phyloP scores from a whole-genome alignment of 2,329 filamentous ascomycete genomes.

The Ophiostoma sp. region DNA sequence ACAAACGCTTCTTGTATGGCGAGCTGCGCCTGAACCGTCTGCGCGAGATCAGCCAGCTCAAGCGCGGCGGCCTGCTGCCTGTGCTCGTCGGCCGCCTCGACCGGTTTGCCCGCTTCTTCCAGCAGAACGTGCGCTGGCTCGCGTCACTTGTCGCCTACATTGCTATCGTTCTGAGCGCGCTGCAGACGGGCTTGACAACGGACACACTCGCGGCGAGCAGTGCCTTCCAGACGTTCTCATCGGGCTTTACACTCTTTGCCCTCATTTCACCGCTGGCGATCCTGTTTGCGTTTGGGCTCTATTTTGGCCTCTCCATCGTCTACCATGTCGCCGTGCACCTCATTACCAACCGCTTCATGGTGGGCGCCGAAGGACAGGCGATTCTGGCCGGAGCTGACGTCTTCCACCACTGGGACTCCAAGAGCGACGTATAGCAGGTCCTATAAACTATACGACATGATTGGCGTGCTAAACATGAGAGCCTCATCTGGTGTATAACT shows the following conservation, averaged over 20 bases:
- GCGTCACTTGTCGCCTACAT: slow-evolving; percentile 39
- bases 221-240: slow-evolving; percentile 40
- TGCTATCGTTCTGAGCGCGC: slow-evolving; percentile 43
- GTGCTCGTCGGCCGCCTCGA: slow-evolving; percentile 30
- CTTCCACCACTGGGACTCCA: slow-evolving; percentile 24
- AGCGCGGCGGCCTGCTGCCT: slow-evolving; percentile 23
- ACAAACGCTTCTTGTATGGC: slow-evolving; percentile 38
- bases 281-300: slow-evolving; percentile 23
- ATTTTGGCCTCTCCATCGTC: slow-evolving; percentile 25
- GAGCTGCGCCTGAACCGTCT: slow-evolving; percentile 40
- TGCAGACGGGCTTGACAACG: slow-evolving; percentile 45
- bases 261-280: slow-evolving; percentile 39
- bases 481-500: neutral
- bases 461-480: neutral
- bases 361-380: slow-evolving; percentile 2
- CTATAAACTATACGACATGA: slow-evolving; percentile 6
- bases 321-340: slow-evolving; percentile 26
- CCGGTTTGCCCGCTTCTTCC: slow-evolving; percentile 39
- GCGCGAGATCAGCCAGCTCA: slow-evolving; percentile 38
- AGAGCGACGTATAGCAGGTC: slow-evolving; percentile 22
- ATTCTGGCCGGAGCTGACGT: slow-evolving; percentile 14
- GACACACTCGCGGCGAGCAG: slow-evolving; percentile 32
- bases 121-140: slow-evolving; percentile 40
- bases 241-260: slow-evolving; percentile 46
- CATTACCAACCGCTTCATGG: slow-evolving; percentile 19